Evolutionary conservation across 495 filamentous ascomycete species (phyloP).

Genomic region (Penicillium robsamsonii): DNA sequence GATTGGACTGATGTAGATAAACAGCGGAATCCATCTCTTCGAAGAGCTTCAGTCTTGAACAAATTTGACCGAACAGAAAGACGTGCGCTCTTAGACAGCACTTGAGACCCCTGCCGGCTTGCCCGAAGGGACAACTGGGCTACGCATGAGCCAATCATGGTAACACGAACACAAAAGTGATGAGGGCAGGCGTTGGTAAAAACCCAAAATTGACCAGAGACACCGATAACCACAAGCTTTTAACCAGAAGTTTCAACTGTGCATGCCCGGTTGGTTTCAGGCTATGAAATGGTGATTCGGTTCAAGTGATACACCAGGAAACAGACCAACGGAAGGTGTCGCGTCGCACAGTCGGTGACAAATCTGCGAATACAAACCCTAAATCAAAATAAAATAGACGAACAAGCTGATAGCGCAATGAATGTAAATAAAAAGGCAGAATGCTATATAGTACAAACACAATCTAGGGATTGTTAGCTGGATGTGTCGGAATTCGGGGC

Average conservation of each 20-base stretch:
- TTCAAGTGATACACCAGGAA: background rate
- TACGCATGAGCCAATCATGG: constrained; percentile 20
- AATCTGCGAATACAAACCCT: background rate
- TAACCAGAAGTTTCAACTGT: background rate
- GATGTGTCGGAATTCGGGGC: background rate
- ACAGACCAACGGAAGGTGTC: background rate
- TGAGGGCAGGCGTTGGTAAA: background rate
- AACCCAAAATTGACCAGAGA: background rate
- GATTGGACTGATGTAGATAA: constrained; percentile 13
- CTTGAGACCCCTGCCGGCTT: constrained; percentile 6
- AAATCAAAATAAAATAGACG: background rate
- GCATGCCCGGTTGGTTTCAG: background rate
- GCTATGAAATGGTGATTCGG: background rate
- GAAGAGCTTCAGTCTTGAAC: constrained; percentile 2
- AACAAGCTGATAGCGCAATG: background rate
- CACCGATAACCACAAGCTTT: background rate
- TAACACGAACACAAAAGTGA: constrained; percentile 11
- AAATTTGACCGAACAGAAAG: constrained; percentile 5
- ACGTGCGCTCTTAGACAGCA: background rate
- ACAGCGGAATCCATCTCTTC: constrained; percentile 9
- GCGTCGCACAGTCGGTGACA: background rate
- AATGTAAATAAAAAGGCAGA: constrained; percentile 1
- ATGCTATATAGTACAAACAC: constrained; percentile 10
- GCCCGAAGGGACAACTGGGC: constrained; percentile 14
- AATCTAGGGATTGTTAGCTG: constrained; percentile 10